A percentile compares a stretch with the other conserved stretches of the same genome.
Evolutionary conservation across 176 grass and related monocot species (phyloP).

Genomic region (Triticum dicoccoides): DNA sequence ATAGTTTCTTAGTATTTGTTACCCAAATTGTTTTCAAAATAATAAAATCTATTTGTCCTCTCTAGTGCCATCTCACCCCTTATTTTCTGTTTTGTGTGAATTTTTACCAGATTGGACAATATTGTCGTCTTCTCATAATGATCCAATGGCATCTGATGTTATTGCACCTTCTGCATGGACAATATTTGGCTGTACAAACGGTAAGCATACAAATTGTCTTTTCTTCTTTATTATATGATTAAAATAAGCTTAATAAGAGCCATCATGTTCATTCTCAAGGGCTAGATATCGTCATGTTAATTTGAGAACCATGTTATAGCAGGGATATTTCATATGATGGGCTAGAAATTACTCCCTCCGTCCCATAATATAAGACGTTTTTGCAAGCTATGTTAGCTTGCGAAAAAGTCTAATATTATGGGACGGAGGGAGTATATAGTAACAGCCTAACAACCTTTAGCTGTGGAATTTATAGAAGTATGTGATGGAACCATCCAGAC

Average conservation of each 20-base stretch:
- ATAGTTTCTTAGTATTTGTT: background rate
- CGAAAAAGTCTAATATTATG: no score
- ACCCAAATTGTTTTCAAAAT: background rate
- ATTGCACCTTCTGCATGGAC: slow-evolving; percentile 93
- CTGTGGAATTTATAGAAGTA: background rate
- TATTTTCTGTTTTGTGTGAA: slow-evolving; percentile 17
- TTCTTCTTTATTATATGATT: slow-evolving; percentile 5
- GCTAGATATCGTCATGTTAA: background rate
- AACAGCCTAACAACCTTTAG: background rate
- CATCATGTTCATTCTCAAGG: background rate
- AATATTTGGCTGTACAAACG: slow-evolving; percentile 93
- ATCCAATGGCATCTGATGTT: slow-evolving; percentile 89
- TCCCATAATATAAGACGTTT: no score
- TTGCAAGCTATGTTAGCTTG: no score
- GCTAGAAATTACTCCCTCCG: background rate
- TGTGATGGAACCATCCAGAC: background rate
- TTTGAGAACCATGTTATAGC: background rate
- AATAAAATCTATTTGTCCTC: background rate
- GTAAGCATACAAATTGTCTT: slow-evolving; percentile 39
- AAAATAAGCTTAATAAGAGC: background rate
- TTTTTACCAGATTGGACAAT: slow-evolving; percentile 84
- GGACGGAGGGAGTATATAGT: background rate
- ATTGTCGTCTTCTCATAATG: slow-evolving; percentile 73
- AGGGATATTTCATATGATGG: background rate
- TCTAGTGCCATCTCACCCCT: background rate